Evolutionary conservation across 225 moss, liverwort and hornwort genomes (phyloP), one percentile per base, ranked within the genome.

Genomic region (Physcomitrium patens): DNA sequence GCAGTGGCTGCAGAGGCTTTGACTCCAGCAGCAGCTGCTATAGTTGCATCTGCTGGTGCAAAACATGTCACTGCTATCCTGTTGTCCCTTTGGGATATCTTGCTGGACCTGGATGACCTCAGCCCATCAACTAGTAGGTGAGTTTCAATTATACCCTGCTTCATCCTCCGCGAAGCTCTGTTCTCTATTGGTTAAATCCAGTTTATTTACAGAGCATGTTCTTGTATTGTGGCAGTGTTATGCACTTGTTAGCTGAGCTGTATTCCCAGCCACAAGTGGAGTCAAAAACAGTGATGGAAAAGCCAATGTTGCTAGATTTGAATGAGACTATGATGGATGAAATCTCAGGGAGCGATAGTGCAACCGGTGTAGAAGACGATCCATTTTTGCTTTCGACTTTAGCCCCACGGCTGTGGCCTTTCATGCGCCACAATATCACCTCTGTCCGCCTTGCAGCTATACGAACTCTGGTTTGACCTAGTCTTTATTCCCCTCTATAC

Each of bases 61-160:
- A 86, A 92, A 75, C 75, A 88, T 44, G 93, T 95, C 12, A 86
- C 85, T 70, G 81, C 86, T 16, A 95, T 95, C 55, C 85, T 95
- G 50, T 70, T 91, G 73, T 93, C 89, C 31, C 80, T 95, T 17
- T 95, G 95, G 95, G 95, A 95, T 61, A 95, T 95, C 67, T 80
- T 95, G 51, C 84, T 95, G 52, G 93, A 95, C 65, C 77, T 95
- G 73, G 93, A 95, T 81, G 95, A 95, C 63, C 92, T 95, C 43
- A 95, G 95, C 78, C 95, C 95, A 58, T 95, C 95, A 41, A 95
- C 95, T 54, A 95, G 95, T 88, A 95, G 95, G 95, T 95, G 70
- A 46, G 82, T 82, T 17, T 52, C 12, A 31, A 28, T 42, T 48
- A 6, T 70, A 54, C 48, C 54, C 22, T 78, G 31, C 42, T 69